These are phyloP conservation scores for Entomortierella parvispora DNA, from an alignment of 192 early-diverging fungal genomes.

Conservation along the genomic window DNA sequence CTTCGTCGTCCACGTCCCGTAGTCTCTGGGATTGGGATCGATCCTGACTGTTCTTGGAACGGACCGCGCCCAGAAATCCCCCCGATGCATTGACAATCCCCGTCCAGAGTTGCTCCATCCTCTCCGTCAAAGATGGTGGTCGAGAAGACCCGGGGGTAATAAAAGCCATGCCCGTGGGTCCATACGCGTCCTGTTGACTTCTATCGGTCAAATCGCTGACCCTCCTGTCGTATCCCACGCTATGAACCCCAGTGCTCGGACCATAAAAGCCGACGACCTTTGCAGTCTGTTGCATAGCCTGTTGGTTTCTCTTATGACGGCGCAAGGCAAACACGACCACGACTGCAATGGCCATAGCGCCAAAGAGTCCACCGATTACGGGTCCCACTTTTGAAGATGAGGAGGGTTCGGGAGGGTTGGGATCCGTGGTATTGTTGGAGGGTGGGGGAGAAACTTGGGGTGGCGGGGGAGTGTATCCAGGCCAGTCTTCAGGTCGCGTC, in stretches of 20 bases:
- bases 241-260: background rate
- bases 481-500: slow-evolving; percentile 48
- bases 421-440: slow-evolving; percentile 3
- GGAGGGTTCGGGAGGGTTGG: background rate
- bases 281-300: background rate
- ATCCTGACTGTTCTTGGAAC: slow-evolving; percentile 2
- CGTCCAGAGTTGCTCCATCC: slow-evolving; percentile 20
- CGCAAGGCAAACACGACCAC: slow-evolving; percentile 5
- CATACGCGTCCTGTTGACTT: slow-evolving; percentile 21
- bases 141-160: background rate
- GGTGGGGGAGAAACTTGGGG: background rate
- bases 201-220: background rate
- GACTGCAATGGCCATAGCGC: slow-evolving; percentile 9
- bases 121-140: slow-evolving; percentile 22
- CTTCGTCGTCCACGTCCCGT: background rate
- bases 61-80: slow-evolving; percentile 21
- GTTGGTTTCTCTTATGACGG: background rate
- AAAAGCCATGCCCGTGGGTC: slow-evolving; percentile 38
- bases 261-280: too few species aligned
- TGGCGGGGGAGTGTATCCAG: slow-evolving; percentile 49
- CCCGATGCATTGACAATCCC: background rate
- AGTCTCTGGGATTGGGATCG: slow-evolving; percentile 27
- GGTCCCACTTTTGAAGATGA: slow-evolving; percentile 8
- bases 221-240: slow-evolving; percentile 1
- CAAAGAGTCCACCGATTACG: slow-evolving; percentile 26